phyloP scores from a whole-genome alignment of 768 basidiomycete genomes.

The Omphalotus guepiniiformis region DNA sequence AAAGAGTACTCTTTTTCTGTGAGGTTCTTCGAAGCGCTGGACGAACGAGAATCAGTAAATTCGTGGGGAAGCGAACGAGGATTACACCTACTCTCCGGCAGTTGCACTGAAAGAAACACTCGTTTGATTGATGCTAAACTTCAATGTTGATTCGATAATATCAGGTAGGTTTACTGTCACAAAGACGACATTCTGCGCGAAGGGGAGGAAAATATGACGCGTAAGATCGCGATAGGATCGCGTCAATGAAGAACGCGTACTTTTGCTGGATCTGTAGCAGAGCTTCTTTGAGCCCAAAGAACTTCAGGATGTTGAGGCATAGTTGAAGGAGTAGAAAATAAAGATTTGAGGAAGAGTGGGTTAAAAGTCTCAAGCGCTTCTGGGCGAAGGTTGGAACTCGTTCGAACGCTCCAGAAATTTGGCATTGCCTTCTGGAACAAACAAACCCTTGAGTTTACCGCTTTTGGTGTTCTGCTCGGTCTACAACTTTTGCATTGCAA shows the following conservation, averaged over 20 bases:
- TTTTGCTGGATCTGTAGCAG: conserved; percentile 57
- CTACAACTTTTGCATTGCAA: conserved; percentile 13
- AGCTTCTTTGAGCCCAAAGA: conserved; percentile 94
- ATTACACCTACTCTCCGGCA: conserved; percentile 51
- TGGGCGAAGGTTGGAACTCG: conserved; percentile 34
- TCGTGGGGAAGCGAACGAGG: not conserved
- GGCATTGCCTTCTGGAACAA: not conserved
- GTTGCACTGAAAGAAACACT: conserved; percentile 61
- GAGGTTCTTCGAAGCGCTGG: conserved; percentile 34
- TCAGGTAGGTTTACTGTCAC: conserved; percentile 83
- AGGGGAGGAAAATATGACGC: conserved; percentile 15
- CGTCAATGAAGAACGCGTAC: conserved; percentile 32
- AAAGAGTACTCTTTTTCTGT: conserved; percentile 70
- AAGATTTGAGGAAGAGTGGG: conserved; percentile 10
- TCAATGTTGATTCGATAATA: conserved; percentile 53
- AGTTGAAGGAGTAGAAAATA: conserved; percentile 17
- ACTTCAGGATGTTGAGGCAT: conserved; percentile 76
- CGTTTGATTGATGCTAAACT: conserved; percentile 55
- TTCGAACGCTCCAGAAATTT: conserved; percentile 34
- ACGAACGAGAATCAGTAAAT: conserved; percentile 13
- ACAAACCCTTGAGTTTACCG: not conserved
- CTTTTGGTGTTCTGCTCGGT: too few relatives aligned
- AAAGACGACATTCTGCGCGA: conserved; percentile 76
- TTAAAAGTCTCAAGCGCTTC: conserved; percentile 1
- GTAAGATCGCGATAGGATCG: conserved; percentile 9